These are phyloP conservation scores for Ensete glaucum DNA, from an alignment of 176 grass and related monocot species.

Conservation along the genomic window DNA sequence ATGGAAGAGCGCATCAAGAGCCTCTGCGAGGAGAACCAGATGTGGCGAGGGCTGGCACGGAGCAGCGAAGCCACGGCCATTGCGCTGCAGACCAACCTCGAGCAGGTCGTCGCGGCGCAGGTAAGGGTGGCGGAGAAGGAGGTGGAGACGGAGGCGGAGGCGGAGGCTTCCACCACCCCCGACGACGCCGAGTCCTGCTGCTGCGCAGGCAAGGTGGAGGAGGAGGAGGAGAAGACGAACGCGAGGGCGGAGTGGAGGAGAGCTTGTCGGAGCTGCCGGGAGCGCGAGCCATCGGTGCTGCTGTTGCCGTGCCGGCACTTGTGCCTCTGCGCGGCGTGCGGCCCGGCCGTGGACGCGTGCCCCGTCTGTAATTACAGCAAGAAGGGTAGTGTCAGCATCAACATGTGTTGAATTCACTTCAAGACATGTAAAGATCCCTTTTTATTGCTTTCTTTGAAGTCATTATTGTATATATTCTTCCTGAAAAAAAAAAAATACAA, in stretches of 20 bases:
- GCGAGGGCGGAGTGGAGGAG: not conserved
- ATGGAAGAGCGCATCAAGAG: conserved; percentile 40
- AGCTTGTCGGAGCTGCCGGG: conserved; percentile 33
- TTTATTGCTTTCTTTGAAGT: too few species aligned
- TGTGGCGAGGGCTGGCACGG: conserved; percentile 53
- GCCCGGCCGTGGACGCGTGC: conserved; percentile 27
- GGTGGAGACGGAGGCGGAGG: not conserved
- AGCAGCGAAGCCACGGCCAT: conserved; percentile 38
- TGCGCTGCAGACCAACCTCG: conserved; percentile 37
- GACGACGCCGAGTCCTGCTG: conserved; percentile 59
- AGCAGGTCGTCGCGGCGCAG: conserved; percentile 29
- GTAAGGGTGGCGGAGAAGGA: not conserved
- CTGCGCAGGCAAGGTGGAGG: conserved; percentile 31
- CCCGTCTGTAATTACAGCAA: conserved; percentile 49
- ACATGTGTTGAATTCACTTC: conserved; percentile 35
- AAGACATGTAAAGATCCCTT: too few species aligned
- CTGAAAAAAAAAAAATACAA: too few species aligned
- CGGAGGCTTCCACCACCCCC: too few species aligned
- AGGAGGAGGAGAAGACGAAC: not conserved
- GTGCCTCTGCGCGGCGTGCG: conserved; percentile 53
- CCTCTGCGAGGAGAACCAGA: conserved; percentile 38
- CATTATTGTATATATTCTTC: too few species aligned
- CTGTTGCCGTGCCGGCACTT: conserved; percentile 75
- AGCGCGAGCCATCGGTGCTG: conserved; percentile 33
- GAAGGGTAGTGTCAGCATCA: conserved; percentile 47